Conservation (phyloP, 73 alveolate species). For the Tetrahymena malaccensis region DNA sequence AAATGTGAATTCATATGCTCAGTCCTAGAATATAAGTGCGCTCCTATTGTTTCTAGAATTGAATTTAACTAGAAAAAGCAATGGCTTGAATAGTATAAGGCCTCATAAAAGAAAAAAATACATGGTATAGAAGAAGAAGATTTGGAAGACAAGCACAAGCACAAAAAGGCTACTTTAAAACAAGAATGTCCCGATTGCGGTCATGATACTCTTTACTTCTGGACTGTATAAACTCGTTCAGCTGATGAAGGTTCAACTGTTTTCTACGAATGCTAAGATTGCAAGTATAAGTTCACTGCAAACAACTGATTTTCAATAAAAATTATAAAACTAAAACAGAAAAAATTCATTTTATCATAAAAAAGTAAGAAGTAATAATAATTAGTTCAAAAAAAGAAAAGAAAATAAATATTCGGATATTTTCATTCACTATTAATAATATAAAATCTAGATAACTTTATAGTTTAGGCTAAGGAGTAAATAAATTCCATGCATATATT, state of each 20-base stretch:
- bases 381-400: not conserved
- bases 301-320: slow-evolving; percentile 12
- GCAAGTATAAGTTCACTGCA: slow-evolving; percentile 52
- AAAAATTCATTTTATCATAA: not conserved
- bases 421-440: too few species aligned
- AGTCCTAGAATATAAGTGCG: not conserved
- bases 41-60: slow-evolving; percentile 28
- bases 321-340: too few species aligned
- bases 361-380: too few species aligned
- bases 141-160: slow-evolving; percentile 32
- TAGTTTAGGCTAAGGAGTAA: not conserved
- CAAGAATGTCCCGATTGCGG: slow-evolving; percentile 89
- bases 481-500: not conserved
- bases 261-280: slow-evolving; percentile 86
- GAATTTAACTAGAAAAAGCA: slow-evolving; percentile 27
- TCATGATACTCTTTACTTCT: slow-evolving; percentile 62
- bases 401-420: too few species aligned
- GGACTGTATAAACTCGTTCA: slow-evolving; percentile 73
- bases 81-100: slow-evolving; percentile 29
- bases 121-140: slow-evolving; percentile 25
- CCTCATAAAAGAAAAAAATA: slow-evolving; percentile 7
- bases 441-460: not conserved
- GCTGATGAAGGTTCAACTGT: slow-evolving; percentile 98
- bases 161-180: slow-evolving; percentile 65
- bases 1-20: slow-evolving; percentile 9